phyloP scores from a whole-genome alignment of 2,329 filamentous ascomycete genomes.

The Tolypocladium sp. region DNA sequence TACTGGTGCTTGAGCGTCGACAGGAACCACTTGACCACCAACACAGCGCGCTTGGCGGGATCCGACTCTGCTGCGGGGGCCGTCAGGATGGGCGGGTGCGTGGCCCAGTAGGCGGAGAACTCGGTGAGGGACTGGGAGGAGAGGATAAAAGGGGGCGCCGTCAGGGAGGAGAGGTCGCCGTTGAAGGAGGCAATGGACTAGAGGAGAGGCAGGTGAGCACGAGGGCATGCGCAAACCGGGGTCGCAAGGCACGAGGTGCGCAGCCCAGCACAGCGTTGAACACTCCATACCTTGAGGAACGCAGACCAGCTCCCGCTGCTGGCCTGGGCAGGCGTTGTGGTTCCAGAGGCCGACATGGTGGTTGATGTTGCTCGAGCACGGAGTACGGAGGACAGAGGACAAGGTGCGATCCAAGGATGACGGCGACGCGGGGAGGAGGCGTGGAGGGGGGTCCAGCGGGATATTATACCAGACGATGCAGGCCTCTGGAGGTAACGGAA shows the following conservation, averaged over 20 bases:
- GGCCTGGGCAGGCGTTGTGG: conserved; percentile 22
- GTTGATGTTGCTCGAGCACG: not conserved
- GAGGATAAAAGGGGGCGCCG: conserved; percentile 74
- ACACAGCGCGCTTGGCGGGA: conserved; percentile 69
- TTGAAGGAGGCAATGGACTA: conserved; percentile 74
- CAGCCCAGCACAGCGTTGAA: not conserved
- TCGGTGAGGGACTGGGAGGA: conserved; percentile 71
- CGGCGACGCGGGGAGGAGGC: not conserved
- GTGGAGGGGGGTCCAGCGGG: not conserved
- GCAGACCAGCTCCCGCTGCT: conserved; percentile 40
- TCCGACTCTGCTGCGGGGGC: conserved; percentile 74
- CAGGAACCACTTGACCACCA: conserved; percentile 95
- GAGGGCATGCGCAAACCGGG: not conserved
- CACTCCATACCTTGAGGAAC: conserved; percentile 38
- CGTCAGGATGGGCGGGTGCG: conserved; percentile 68
- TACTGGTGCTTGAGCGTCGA: conserved; percentile 86
- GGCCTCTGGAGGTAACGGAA: not conserved
- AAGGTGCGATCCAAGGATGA: not conserved
- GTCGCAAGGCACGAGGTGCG: not conserved
- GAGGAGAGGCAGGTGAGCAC: not conserved
- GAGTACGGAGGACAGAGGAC: not conserved
- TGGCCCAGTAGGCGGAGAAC: conserved; percentile 76
- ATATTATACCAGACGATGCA: not conserved
- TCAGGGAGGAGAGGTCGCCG: conserved; percentile 71
- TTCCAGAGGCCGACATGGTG: conserved; percentile 20